These are phyloP conservation scores for Leucosporidium scottii DNA, from an alignment of 768 basidiomycete genomes.

Conservation along the genomic window DNA sequence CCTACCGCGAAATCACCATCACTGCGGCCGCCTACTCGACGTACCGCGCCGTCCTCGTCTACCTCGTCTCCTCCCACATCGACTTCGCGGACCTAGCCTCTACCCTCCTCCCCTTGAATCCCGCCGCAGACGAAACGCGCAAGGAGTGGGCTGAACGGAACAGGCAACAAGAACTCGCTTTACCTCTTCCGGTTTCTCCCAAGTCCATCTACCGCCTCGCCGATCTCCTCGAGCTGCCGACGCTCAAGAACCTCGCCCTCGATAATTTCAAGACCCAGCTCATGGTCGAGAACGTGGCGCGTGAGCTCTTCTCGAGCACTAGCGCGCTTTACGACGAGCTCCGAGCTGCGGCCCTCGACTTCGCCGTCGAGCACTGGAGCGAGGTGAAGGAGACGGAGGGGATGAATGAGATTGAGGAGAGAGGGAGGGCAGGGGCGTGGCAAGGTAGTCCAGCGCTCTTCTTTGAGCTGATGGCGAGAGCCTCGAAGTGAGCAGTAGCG, in stretches of 20 bases:
- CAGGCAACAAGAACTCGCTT: too few species aligned
- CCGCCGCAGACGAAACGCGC: neutral
- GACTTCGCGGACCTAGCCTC: neutral
- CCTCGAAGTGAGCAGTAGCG: too few species aligned
- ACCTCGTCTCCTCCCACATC: constrained; percentile 2
- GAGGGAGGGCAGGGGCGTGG: neutral
- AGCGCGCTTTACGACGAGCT: neutral
- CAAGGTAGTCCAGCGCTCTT: too few species aligned
- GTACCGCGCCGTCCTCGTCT: constrained; percentile 6
- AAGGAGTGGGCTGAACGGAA: too few species aligned
- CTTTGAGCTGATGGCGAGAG: too few species aligned
- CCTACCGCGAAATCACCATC: constrained; percentile 1
- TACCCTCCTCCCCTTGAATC: neutral
- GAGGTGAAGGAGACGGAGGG: neutral
- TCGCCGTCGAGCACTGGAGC: neutral
- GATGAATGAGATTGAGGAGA: neutral
- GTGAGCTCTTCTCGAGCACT: constrained; percentile 2
- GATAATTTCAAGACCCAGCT: neutral
- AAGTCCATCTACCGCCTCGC: constrained; percentile 15
- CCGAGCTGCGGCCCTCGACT: neutral
- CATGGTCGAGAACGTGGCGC: neutral
- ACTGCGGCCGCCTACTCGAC: neutral
- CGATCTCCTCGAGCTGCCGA: neutral
- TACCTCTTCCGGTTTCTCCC: constrained; percentile 1
- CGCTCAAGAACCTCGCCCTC: neutral